Conservation (phyloP, 192 early-diverging fungal species). For the Podila epicladia region DNA sequence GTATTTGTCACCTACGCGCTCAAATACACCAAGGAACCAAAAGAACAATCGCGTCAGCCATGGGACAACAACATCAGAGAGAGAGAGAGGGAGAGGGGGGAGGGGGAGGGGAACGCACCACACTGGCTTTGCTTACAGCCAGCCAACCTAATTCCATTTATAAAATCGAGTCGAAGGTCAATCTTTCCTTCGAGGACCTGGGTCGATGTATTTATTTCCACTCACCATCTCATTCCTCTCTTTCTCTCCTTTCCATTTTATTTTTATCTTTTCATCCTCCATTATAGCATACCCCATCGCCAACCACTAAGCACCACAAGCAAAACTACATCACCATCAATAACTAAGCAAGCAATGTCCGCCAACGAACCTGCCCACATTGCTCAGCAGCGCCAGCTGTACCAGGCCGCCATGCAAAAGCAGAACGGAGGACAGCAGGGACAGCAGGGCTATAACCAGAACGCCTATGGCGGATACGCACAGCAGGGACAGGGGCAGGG, state of each 20-base stretch:
- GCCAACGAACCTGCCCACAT: conserved; percentile 47
- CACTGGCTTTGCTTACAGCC: neutral
- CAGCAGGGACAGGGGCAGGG: conserved; percentile 23
- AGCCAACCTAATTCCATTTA: too few species aligned
- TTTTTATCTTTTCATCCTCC: neutral
- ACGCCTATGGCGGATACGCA: conserved; percentile 23
- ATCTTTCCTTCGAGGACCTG: too few species aligned
- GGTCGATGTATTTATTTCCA: neutral
- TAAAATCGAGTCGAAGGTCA: too few species aligned
- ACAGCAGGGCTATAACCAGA: conserved; percentile 10
- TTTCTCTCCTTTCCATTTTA: conserved; percentile 2
- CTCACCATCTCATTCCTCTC: conserved; percentile 4
- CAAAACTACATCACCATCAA: neutral
- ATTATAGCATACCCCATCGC: neutral
- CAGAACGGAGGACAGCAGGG: conserved; percentile 40
- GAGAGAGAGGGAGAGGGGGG: neutral
- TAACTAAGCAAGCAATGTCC: conserved; percentile 20
- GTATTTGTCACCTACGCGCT: too few species aligned
- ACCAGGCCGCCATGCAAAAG: conserved; percentile 48
- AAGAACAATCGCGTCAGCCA: too few species aligned
- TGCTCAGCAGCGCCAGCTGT: conserved; percentile 47
- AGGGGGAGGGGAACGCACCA: neutral
- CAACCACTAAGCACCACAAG: neutral
- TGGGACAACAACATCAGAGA: neutral
- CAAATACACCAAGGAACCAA: too few species aligned